These are phyloP conservation scores for Nannochloropsis oceanica DNA, from an alignment of 108 stramenopile genomes.

Conservation along the genomic window DNA sequence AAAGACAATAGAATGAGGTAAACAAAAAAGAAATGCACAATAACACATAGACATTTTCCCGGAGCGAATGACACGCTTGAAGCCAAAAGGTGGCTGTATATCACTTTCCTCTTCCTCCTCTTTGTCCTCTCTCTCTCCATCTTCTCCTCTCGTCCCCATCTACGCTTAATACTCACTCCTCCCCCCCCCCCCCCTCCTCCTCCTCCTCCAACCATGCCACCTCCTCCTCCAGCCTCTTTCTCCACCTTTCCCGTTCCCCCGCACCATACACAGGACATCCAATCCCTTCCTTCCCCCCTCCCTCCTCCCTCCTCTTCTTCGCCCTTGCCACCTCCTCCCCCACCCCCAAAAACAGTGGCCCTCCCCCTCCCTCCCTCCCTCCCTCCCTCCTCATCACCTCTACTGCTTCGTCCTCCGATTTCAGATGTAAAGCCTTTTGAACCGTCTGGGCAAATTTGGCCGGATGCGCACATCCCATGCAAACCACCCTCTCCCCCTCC, in stretches of 20 bases:
- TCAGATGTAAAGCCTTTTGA: not conserved
- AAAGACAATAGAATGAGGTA: not conserved
- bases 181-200: not conserved
- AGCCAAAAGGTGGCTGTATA: no score
- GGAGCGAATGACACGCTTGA: no score
- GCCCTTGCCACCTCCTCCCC: not conserved
- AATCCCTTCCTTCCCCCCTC: not conserved
- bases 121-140: not conserved
- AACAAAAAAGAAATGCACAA: not conserved
- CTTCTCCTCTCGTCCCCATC: not conserved
- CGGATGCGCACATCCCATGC: conserved; percentile 1
- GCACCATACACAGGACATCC: not conserved
- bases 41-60: not conserved
- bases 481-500: not conserved
- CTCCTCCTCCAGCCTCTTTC: not conserved
- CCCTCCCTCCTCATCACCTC: not conserved
- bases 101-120: not conserved
- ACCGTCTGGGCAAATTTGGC: not conserved
- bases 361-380: not conserved
- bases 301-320: not conserved
- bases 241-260: not conserved
- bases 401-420: not conserved
- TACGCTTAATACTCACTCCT: not conserved
- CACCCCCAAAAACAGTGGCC: not conserved
- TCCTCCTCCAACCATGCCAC: not conserved